Conservation (phyloP, 768 basidiomycete species). For the Cystofilobasidium macerans region DNA sequence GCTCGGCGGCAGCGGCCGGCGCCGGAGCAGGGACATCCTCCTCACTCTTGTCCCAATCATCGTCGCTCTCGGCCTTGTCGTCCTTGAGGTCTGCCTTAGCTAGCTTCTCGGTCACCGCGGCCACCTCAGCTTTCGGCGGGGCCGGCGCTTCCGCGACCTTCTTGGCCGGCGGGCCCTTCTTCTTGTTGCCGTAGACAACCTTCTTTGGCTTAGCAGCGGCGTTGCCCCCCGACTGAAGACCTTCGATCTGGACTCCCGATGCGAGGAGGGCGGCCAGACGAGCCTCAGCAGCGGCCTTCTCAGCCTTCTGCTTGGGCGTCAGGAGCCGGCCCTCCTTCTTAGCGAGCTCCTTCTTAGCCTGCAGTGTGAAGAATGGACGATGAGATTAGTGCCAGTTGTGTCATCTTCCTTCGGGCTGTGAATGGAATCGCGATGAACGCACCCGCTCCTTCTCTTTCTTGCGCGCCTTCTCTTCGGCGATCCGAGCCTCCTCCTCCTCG, state of each 20-base stretch:
- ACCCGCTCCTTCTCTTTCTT: slow-evolving; percentile 56
- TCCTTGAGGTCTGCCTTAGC: slow-evolving; percentile 31
- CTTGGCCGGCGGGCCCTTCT: slow-evolving; percentile 51
- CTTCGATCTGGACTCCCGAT: slow-evolving; percentile 81
- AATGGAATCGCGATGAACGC: slow-evolving; percentile 6
- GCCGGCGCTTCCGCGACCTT: slow-evolving; percentile 32
- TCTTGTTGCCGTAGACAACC: slow-evolving; percentile 69
- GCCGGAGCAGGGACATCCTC: slow-evolving; percentile 20
- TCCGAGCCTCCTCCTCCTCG: slow-evolving; percentile 62
- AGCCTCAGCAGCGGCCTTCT: slow-evolving; percentile 77
- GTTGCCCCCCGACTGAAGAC: slow-evolving; percentile 54
- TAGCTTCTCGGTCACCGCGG: slow-evolving; percentile 43
- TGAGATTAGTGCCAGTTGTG: slow-evolving; percentile 5
- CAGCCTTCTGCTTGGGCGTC: slow-evolving; percentile 96
- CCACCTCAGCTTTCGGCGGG: slow-evolving; percentile 38
- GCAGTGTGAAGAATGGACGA: slow-evolving; percentile 23
- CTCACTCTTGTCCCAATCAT: slow-evolving; percentile 39
- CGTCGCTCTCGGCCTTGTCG: slow-evolving; percentile 36
- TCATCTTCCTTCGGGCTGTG: background rate
- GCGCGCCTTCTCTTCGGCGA: background rate
- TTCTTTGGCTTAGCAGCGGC: slow-evolving; percentile 49
- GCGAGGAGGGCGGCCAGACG: slow-evolving; percentile 81
- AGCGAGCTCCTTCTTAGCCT: slow-evolving; percentile 79
- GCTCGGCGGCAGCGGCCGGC: background rate
- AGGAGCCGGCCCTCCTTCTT: slow-evolving; percentile 89